phyloP scores from a whole-genome alignment of 345 rosid genomes.

The Gynandropsis gynandra region DNA sequence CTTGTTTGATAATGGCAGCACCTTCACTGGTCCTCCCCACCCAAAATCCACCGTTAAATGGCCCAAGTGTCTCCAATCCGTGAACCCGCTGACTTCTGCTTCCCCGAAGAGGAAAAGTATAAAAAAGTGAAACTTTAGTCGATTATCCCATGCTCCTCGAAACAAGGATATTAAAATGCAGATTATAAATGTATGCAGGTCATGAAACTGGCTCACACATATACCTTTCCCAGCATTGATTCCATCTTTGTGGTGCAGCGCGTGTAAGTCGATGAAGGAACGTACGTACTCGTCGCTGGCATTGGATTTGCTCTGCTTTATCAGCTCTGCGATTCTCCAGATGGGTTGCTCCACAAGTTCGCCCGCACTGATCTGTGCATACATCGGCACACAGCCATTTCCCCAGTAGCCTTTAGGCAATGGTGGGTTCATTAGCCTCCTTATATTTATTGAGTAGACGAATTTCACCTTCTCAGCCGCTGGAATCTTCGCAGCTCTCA shows the following conservation, averaged over 20 bases:
- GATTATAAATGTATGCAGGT: background rate
- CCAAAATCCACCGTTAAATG: constrained; percentile 80
- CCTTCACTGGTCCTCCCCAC: constrained; percentile 75
- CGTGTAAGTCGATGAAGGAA: constrained; percentile 70
- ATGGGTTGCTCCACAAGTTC: constrained; percentile 55
- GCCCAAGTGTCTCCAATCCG: constrained; percentile 88
- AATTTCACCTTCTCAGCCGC: constrained; percentile 49
- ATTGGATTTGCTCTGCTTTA: constrained; percentile 64
- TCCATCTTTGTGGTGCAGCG: constrained; percentile 39
- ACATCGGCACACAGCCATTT: constrained; percentile 74
- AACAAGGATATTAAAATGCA: background rate
- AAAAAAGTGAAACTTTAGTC: constrained; percentile 2
- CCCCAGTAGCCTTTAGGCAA: constrained; percentile 79
- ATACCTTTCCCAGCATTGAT: constrained; percentile 42
- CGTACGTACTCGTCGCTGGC: constrained; percentile 58
- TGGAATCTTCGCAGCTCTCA: constrained; percentile 39
- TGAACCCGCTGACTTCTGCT: constrained; percentile 69
- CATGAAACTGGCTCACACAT: background rate
- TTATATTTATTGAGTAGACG: constrained; percentile 55
- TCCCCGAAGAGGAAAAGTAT: background rate
- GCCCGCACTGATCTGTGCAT: constrained; percentile 42
- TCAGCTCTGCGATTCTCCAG: constrained; percentile 66
- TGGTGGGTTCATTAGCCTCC: constrained; percentile 56
- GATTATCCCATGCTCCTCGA: background rate
- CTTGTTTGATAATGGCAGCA: constrained; percentile 54